Conservation (phyloP, 2,329 filamentous ascomycete species). For the Trichoderma afroharzianum region DNA sequence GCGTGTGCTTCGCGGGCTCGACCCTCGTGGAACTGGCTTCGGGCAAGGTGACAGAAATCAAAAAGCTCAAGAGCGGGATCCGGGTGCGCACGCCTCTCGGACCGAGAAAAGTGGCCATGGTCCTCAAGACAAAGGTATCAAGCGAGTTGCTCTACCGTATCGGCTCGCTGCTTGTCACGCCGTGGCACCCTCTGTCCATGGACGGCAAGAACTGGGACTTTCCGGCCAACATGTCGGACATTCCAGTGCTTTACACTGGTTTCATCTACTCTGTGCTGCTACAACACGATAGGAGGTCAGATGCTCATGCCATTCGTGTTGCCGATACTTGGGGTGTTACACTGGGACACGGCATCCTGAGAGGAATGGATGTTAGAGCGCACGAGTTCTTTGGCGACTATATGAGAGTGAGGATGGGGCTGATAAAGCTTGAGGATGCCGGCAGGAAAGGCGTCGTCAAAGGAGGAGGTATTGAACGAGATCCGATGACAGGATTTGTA, state of each 20-base stretch:
- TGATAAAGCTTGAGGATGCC: slow-evolving; percentile 27
- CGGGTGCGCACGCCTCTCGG: slow-evolving; percentile 50
- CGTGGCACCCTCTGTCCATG: slow-evolving; percentile 55
- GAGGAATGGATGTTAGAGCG: slow-evolving; percentile 36
- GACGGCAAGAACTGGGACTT: slow-evolving; percentile 44
- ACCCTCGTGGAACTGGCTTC: slow-evolving; percentile 45
- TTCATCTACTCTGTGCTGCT: slow-evolving; percentile 56
- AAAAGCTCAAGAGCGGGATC: slow-evolving; percentile 43
- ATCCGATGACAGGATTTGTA: slow-evolving; percentile 38
- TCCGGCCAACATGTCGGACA: slow-evolving; percentile 37
- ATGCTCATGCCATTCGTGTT: slow-evolving; percentile 50
- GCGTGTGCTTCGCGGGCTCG: slow-evolving; percentile 52
- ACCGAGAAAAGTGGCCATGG: slow-evolving; percentile 43
- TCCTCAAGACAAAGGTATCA: slow-evolving; percentile 48
- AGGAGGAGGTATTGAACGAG: slow-evolving; percentile 42
- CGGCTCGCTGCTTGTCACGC: slow-evolving; percentile 49
- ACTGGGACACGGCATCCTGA: slow-evolving; percentile 53
- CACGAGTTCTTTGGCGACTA: slow-evolving; percentile 57
- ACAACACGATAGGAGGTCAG: slow-evolving; percentile 39
- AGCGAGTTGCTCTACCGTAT: slow-evolving; percentile 43
- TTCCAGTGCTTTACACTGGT: slow-evolving; percentile 43
- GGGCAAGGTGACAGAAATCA: slow-evolving; percentile 38
- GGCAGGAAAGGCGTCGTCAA: slow-evolving; percentile 36
- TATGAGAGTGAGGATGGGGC: slow-evolving; percentile 36
- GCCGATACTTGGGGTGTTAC: slow-evolving; percentile 52